Evolutionary conservation across 2,329 filamentous ascomycete species (phyloP).

Genomic region (Colletotrichum sp.): DNA sequence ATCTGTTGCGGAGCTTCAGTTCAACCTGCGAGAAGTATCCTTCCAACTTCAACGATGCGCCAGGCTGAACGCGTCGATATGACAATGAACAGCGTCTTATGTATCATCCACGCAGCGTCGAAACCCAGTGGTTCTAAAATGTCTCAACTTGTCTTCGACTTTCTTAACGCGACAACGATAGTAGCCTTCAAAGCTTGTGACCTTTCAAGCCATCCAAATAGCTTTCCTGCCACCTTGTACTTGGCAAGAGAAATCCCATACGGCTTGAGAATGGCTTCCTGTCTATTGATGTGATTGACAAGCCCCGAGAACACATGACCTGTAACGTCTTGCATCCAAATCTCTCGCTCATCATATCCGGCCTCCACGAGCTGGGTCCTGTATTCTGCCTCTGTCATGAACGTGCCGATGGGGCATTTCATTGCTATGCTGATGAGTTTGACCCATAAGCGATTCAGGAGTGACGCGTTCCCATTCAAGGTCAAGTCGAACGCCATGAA

Average conservation of each 20-base stretch:
- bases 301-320: conserved; percentile 57
- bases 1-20: too few species aligned
- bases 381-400: conserved; percentile 52
- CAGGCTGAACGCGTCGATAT: too few species aligned
- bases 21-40: too few species aligned
- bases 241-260: conserved; percentile 41
- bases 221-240: conserved; percentile 38
- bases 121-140: too few species aligned
- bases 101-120: too few species aligned
- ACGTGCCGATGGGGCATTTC: conserved; percentile 53
- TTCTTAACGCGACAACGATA: conserved; percentile 35
- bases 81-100: too few species aligned
- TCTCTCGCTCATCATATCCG: conserved; percentile 48
- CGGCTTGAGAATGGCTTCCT: conserved; percentile 34
- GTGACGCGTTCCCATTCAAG: conserved; percentile 35
- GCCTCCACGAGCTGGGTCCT: conserved; percentile 45
- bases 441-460: conserved; percentile 36
- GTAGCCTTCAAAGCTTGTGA: conserved; percentile 38
- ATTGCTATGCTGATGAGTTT: conserved; percentile 49
- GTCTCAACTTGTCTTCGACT: background rate
- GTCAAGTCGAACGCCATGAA: conserved; percentile 63
- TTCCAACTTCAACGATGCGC: too few species aligned
- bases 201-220: conserved; percentile 43
- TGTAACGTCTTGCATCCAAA: conserved; percentile 56
- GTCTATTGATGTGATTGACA: conserved; percentile 44